These are phyloP conservation scores for Oenanthe sinensis DNA, from an alignment of 129 eudicot species.

Conservation along the genomic window DNA sequence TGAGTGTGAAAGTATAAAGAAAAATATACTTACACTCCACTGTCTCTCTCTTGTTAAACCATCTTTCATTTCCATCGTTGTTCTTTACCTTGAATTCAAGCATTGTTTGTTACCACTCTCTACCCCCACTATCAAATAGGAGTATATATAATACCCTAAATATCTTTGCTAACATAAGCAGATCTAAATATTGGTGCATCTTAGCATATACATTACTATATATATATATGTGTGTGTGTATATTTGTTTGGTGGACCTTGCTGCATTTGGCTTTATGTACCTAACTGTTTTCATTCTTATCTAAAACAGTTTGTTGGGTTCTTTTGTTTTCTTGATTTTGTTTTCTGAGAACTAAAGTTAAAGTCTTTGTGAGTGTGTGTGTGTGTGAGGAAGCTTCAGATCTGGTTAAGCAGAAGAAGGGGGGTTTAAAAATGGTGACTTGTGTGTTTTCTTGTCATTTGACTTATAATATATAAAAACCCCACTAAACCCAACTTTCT, in stretches of 20 bases:
- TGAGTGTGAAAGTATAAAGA: background rate
- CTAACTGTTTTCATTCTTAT: slow-evolving; percentile 3
- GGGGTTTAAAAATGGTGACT: slow-evolving; percentile 29
- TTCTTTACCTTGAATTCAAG: slow-evolving; percentile 1
- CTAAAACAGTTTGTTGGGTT: slow-evolving; percentile 10
- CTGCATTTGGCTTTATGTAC: slow-evolving; percentile 2
- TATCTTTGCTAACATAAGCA: slow-evolving; percentile 6
- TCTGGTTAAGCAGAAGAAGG: slow-evolving; percentile 28
- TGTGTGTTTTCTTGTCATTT: slow-evolving; percentile 12
- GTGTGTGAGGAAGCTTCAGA: slow-evolving; percentile 49
- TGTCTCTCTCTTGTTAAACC: slow-evolving; percentile 2
- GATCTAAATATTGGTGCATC: slow-evolving; percentile 4
- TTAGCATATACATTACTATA: background rate
- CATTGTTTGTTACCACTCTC: background rate
- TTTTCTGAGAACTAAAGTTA: slow-evolving; percentile 15
- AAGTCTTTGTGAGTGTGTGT: slow-evolving; percentile 22
- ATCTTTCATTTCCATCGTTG: background rate
- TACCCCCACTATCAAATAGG: background rate
- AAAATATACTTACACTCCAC: background rate
- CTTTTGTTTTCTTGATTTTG: background rate
- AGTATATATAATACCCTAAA: background rate
- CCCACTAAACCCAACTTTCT: slow-evolving; percentile 9
- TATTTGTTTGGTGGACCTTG: slow-evolving; percentile 9
- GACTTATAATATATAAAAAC: slow-evolving; percentile 12
- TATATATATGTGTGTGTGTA: background rate